A percentile compares a stretch with the other conserved stretches of the same genome.
phyloP scores from a whole-genome alignment of 2,329 filamentous ascomycete species.

The Pseudonectria foliicola region DNA sequence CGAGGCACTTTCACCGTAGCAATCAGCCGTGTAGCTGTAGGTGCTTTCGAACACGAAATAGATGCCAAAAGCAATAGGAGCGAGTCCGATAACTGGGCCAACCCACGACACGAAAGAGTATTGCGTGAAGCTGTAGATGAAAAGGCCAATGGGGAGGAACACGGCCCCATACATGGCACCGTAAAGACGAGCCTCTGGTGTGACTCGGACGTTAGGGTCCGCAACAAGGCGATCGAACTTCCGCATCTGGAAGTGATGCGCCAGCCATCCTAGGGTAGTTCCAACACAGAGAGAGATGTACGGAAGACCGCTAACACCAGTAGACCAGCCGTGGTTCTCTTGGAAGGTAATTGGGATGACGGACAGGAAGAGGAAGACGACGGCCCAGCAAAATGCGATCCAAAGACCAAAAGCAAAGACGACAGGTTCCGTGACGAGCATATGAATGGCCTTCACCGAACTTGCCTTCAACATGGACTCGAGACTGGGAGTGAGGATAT shows the following conservation, averaged over 20 bases:
- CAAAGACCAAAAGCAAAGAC: conserved; percentile 18
- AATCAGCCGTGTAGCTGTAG: conserved; percentile 16
- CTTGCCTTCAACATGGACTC: conserved; percentile 16
- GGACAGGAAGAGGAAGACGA: conserved; percentile 17
- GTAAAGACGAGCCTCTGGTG: conserved; percentile 14
- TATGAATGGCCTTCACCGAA: conserved; percentile 17
- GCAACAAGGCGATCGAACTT: conserved; percentile 14
- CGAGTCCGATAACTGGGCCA: conserved; percentile 11
- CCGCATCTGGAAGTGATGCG: conserved; percentile 15
- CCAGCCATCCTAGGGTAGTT: conserved; percentile 14
- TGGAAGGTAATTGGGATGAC: conserved; percentile 16
- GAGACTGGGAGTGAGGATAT: conserved; percentile 15
- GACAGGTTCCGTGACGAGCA: conserved; percentile 17
- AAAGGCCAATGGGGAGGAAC: conserved; percentile 14
- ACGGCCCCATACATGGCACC: conserved; percentile 16
- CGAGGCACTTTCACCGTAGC: conserved; percentile 14
- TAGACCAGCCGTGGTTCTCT: conserved; percentile 13
- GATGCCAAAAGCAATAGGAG: conserved; percentile 15
- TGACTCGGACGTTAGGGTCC: conserved; percentile 14
- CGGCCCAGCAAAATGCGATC: conserved; percentile 19
- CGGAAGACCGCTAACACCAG: conserved; percentile 13
- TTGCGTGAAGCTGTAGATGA: conserved; percentile 17
- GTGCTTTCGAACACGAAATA: conserved; percentile 17
- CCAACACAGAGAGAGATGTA: conserved; percentile 15
- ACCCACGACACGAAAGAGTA: conserved; percentile 14